These are phyloP conservation scores for Ottelia alismoides DNA, from an alignment of 106 monocot species.

Conservation along the genomic window DNA sequence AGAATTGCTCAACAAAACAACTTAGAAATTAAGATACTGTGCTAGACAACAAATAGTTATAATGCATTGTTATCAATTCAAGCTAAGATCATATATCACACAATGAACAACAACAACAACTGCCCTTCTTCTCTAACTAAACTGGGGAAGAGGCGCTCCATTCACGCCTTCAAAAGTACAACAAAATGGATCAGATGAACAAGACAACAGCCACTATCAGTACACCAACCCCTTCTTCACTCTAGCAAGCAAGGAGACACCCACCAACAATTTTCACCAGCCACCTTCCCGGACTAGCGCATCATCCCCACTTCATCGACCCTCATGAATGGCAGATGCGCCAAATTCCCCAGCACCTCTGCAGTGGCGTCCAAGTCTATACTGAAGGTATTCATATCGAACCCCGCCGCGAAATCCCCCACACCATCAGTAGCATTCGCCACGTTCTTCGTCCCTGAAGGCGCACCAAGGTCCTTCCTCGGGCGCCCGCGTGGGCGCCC, in stretches of 20 bases:
- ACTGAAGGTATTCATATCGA: constrained; percentile 11
- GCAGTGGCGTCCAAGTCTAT: neutral
- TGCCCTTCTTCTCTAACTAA: too few relatives aligned
- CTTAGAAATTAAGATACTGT: too few relatives aligned
- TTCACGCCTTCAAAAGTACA: too few relatives aligned
- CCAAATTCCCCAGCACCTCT: neutral
- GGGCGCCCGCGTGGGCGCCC: too few relatives aligned
- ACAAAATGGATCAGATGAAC: too few relatives aligned
- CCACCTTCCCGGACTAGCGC: neutral
- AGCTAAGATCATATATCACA: too few relatives aligned
- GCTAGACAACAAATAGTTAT: too few relatives aligned
- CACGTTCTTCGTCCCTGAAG: neutral
- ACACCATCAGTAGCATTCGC: constrained; percentile 1
- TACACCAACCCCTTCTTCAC: neutral
- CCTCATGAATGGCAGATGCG: neutral
- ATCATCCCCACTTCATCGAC: neutral
- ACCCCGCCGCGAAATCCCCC: neutral
- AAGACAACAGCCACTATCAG: constrained; percentile 9
- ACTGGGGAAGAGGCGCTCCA: too few relatives aligned
- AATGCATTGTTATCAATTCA: too few relatives aligned
- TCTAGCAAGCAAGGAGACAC: neutral
- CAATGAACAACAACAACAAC: too few relatives aligned
- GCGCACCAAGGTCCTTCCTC: too few relatives aligned
- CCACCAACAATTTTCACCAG: neutral
- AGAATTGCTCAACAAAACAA: too few relatives aligned